These are phyloP conservation scores for Pseudopyricularia cyperi DNA, from an alignment of 2,329 filamentous ascomycete genomes.

Conservation along the genomic window DNA sequence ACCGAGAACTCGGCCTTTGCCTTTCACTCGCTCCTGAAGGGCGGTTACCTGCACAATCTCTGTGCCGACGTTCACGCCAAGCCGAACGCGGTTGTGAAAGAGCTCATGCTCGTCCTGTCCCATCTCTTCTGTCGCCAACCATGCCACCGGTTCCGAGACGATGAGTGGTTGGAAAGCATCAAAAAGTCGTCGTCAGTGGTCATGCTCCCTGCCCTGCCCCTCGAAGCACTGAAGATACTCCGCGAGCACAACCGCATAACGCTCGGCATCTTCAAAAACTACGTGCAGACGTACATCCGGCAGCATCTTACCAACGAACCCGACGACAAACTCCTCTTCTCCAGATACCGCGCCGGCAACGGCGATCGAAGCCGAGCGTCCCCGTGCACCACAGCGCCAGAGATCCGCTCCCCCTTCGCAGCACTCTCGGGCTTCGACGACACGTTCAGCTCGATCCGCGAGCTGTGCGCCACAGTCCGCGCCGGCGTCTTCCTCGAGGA, in stretches of 20 bases:
- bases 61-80: constrained; percentile 42
- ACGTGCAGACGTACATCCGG: constrained; percentile 55
- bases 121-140: constrained; percentile 56
- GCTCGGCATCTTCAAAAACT: constrained; percentile 51
- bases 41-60: constrained; percentile 53
- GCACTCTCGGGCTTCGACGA: constrained; percentile 59
- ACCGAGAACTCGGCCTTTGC: constrained; percentile 65
- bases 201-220: constrained; percentile 50
- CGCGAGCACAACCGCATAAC: constrained; percentile 51
- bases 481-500: constrained; percentile 63
- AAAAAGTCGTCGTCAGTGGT: constrained; percentile 50
- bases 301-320: constrained; percentile 41
- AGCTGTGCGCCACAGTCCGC: constrained; percentile 53
- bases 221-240: constrained; percentile 41
- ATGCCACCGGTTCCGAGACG: constrained; percentile 27
- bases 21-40: constrained; percentile 60
- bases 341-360: constrained; percentile 29
- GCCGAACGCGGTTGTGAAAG: constrained; percentile 35
- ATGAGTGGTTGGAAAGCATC: constrained; percentile 32
- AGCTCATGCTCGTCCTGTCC: constrained; percentile 54
- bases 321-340: constrained; percentile 48
- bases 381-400: neutral
- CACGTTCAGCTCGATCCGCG: constrained; percentile 48
- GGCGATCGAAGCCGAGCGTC: neutral
- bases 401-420: constrained; percentile 53